Evolutionary conservation across 2,329 filamentous ascomycete species (phyloP), one percentile per base, ranked within the genome.

Genomic region (Grosmannia clavigera): DNA sequence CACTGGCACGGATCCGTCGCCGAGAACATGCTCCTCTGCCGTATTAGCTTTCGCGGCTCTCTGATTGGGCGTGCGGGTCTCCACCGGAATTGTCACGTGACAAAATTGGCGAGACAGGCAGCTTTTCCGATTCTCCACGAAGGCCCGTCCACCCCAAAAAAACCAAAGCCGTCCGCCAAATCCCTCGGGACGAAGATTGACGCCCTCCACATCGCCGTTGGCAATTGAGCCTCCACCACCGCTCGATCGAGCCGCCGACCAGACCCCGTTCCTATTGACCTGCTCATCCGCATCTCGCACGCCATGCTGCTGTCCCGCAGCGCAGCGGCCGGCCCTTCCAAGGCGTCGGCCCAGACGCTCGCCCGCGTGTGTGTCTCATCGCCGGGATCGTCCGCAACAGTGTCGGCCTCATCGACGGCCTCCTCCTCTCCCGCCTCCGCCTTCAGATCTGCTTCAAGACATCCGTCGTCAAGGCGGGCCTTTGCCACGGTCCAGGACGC

Each of bases 401-500:
- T 11, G 9, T 29, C 46, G 22, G 54, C 58, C 10, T 14, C 58
- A 9, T 46, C 55, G 16, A 16, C 62, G 16, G 50, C 56, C 29
- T 58, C 61, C 50, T 48, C 60, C n/a, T 12, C 59, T 10, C 25
- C 61, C 11, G 22, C 54, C 54, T 5, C 53, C 35, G 33, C 22
- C 31, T 27, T 38, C 54, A 40, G 54, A 48, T 55, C 53, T 9
- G 48, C 48, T 6, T 14, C 40, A 19, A 54, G 11, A 12, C 12
- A 33, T 5, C 12, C 54, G 7, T 48, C 57, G 1, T 54, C 59
- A 53, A 53, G 57, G 31, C 62, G 92, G 73, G 81, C 81, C 67
- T 87, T 96, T 76, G 89, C 89, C 69, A 90, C 88, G 63, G 87
- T 91, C 67, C 85, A 89, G 73, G 88, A 92, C 74, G 80, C 79